These are phyloP conservation scores for Ophiosphaerella herpotricha DNA, from an alignment of 2,329 filamentous ascomycete species.

Conservation along the genomic window DNA sequence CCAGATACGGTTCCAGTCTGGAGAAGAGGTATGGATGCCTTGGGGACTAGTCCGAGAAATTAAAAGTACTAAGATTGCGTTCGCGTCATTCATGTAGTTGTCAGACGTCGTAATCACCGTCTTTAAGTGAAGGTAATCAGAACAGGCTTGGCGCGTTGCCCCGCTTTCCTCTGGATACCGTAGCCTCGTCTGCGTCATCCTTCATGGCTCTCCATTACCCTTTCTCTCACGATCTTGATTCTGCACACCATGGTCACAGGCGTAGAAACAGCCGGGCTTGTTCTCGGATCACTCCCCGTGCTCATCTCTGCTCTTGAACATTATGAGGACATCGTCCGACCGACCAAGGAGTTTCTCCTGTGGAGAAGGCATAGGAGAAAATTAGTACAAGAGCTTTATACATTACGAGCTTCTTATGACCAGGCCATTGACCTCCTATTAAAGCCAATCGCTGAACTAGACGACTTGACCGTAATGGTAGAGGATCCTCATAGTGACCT, in stretches of 20 bases:
- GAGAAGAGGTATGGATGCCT: neutral
- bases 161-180: neutral
- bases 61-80: too few species aligned
- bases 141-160: too few species aligned
- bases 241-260: constrained; percentile 1
- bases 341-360: neutral
- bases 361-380: neutral
- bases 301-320: constrained; percentile 3
- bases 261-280: neutral
- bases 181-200: neutral
- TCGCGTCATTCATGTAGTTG: too few species aligned
- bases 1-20: neutral
- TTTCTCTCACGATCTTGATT: neutral
- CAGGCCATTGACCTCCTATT: neutral
- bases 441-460: neutral
- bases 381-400: constrained; percentile 1
- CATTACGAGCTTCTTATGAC: neutral
- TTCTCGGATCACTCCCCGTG: neutral
- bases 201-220: neutral
- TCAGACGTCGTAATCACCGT: neutral
- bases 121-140: neutral
- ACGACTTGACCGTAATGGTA: neutral
- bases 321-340: constrained; percentile 1
- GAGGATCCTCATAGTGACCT: neutral
- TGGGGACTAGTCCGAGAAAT: too few species aligned